Percentiles rank a stretch among this genome's conserved stretches.
Conservation (phyloP, 768 basidiomycete genomes). For the Tylopilus balloui region DNA sequence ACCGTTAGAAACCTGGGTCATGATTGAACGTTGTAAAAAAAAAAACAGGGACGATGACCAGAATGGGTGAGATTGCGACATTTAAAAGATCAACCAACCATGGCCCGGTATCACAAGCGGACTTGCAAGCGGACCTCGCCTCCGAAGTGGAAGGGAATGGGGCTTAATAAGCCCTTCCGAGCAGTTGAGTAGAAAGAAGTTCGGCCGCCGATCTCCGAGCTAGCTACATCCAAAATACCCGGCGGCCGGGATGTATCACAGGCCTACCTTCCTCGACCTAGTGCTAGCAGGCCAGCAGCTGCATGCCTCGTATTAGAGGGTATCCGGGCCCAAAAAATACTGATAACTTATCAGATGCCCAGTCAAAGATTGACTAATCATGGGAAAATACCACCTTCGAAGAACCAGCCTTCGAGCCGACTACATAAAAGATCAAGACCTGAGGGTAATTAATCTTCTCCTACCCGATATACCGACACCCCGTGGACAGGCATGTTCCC, state of each 20-base stretch:
- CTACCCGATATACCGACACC: background rate
- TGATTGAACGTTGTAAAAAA: conserved; percentile 4
- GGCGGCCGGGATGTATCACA: too few relatives aligned
- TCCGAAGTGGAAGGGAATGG: background rate
- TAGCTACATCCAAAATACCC: background rate
- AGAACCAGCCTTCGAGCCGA: background rate
- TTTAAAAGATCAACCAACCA: conserved; percentile 5
- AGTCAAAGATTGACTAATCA: background rate
- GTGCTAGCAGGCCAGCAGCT: background rate
- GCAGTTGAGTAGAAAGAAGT: background rate
- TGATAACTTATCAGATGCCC: background rate
- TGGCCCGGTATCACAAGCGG: background rate
- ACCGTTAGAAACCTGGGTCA: conserved; percentile 4
- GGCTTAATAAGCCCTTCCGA: background rate
- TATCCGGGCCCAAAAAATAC: background rate
- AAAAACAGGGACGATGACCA: background rate
- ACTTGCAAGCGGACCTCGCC: background rate
- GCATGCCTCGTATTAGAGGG: background rate
- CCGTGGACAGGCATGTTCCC: background rate
- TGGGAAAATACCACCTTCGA: background rate
- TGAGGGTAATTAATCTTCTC: background rate
- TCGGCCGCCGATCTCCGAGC: conserved; percentile 12
- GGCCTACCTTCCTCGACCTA: background rate
- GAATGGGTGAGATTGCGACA: background rate
- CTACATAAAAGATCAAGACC: background rate